Evolutionary conservation across 768 basidiomycete species (phyloP).

Genomic region (Botryobasidium botryosum): DNA sequence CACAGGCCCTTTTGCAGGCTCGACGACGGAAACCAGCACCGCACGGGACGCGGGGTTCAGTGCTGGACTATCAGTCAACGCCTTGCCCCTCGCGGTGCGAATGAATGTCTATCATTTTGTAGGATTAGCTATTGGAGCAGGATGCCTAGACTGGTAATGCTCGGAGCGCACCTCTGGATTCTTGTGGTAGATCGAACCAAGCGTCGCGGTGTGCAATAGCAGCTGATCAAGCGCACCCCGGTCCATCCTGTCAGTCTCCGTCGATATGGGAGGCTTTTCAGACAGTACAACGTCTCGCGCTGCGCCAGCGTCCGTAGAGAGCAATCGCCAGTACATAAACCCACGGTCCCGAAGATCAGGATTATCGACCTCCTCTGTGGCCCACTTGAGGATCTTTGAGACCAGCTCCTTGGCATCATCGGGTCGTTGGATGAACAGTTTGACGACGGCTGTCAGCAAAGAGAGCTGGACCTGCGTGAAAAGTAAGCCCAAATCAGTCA

Average conservation of each 20-base stretch:
- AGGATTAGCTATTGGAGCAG: not conserved
- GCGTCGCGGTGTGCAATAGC: conserved; percentile 78
- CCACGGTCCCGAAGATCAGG: conserved; percentile 94
- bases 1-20: too few relatives aligned
- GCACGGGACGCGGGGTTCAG: conserved; percentile 67
- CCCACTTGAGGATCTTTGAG: conserved; percentile 90
- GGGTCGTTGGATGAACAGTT: conserved; percentile 87
- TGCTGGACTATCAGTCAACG: conserved; percentile 74
- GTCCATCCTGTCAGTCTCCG: conserved; percentile 95
- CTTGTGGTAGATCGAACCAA: conserved; percentile 96
- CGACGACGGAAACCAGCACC: too few relatives aligned
- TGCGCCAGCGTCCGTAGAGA: conserved; percentile 79
- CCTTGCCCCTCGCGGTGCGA: conserved; percentile 68
- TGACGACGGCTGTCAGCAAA: conserved; percentile 84
- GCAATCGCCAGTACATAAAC: conserved; percentile 98
- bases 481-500: not conserved
- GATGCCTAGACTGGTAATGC: not conserved
- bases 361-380: conserved; percentile 95
- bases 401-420: conserved; percentile 79
- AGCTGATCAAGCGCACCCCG: conserved; percentile 90
- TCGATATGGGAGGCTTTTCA: conserved; percentile 94
- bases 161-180: conserved; percentile 60
- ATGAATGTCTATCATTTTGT: conserved; percentile 60
- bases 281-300: conserved; percentile 83
- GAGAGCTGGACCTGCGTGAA: conserved; percentile 74